Evolutionary conservation across 345 rosid genomes (phyloP).

Genomic region (Laguncularia racemosa): DNA sequence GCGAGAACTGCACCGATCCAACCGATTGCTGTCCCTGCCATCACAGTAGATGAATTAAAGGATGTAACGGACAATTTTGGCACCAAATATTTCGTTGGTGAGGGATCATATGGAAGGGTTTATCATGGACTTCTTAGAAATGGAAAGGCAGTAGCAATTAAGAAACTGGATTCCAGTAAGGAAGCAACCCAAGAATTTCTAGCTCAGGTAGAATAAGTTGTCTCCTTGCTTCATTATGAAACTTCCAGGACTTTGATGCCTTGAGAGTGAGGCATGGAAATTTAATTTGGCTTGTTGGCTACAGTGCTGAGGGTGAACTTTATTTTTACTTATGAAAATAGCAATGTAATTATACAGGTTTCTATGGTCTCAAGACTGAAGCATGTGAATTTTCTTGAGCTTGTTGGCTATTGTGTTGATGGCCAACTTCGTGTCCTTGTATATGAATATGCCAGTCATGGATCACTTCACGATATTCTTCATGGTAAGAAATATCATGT

Average conservation of each 20-base stretch:
- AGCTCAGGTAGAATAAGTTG: not conserved
- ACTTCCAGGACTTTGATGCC: no score
- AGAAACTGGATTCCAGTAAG: conserved; percentile 16
- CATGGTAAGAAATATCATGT: conserved; percentile 14
- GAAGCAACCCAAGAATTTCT: conserved; percentile 9
- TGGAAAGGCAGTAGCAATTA: conserved; percentile 8
- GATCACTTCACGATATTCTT: conserved; percentile 32
- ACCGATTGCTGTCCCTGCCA: not conserved
- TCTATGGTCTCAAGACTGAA: conserved; percentile 31
- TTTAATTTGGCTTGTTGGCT: no score
- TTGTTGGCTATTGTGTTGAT: conserved; percentile 27
- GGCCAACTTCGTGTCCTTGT: conserved; percentile 22
- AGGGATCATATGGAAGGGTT: conserved; percentile 15
- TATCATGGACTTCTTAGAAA: conserved; percentile 11
- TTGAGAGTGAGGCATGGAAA: no score
- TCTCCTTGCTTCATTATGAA: no score
- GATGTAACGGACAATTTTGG: conserved; percentile 9
- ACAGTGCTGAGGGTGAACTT: no score
- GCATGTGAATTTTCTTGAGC: conserved; percentile 32
- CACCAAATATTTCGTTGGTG: not conserved
- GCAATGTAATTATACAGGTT: conserved; percentile 14
- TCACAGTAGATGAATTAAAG: conserved; percentile 4
- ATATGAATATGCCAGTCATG: conserved; percentile 23
- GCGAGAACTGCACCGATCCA: conserved; percentile 1
- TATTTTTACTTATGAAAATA: not conserved